Evolutionary conservation across 2,329 filamentous ascomycete genomes (phyloP).

Genomic region (Cordyceps cicadae): DNA sequence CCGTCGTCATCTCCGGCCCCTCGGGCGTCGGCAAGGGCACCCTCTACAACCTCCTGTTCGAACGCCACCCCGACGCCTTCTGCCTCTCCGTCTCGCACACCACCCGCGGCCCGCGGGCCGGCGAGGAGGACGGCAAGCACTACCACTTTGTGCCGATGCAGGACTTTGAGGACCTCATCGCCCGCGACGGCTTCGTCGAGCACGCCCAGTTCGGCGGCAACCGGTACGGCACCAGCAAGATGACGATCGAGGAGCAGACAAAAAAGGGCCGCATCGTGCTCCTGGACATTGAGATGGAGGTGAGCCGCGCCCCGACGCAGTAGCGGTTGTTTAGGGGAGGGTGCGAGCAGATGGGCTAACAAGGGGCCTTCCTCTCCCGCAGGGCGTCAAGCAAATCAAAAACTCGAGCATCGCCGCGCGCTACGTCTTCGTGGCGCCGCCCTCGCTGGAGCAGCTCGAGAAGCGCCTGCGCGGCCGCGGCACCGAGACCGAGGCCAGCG

Average conservation of each 20-base stretch:
- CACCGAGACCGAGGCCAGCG: conserved; percentile 67
- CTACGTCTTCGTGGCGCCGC: conserved; percentile 80
- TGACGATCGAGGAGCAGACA: conserved; percentile 67
- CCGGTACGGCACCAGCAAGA: conserved; percentile 75
- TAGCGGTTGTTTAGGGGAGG: not conserved
- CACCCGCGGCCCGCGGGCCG: conserved; percentile 65
- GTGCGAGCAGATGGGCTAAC: not conserved
- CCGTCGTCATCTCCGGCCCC: conserved; percentile 72
- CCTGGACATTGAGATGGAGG: conserved; percentile 95
- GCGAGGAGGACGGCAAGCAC: conserved; percentile 67
- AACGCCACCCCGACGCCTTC: conserved; percentile 42
- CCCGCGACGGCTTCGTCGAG: conserved; percentile 72
- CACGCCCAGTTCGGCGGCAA: conserved; percentile 79
- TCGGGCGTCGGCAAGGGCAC: conserved; percentile 77
- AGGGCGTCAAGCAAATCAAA: conserved; percentile 87
- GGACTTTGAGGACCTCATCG: conserved; percentile 60
- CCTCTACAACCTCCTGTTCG: conserved; percentile 64
- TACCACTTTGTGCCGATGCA: conserved; percentile 70
- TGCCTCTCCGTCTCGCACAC: conserved; percentile 63
- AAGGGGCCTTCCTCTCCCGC: too few species aligned
- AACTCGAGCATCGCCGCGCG: conserved; percentile 63
- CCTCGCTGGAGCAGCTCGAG: conserved; percentile 66
- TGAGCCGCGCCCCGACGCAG: conserved; percentile 25
- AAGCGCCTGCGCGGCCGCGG: conserved; percentile 62
- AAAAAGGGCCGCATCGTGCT: conserved; percentile 68